Evolutionary conservation across 164 flowering plant species (phyloP).

Genomic region (Paratinospora sagittata): DNA sequence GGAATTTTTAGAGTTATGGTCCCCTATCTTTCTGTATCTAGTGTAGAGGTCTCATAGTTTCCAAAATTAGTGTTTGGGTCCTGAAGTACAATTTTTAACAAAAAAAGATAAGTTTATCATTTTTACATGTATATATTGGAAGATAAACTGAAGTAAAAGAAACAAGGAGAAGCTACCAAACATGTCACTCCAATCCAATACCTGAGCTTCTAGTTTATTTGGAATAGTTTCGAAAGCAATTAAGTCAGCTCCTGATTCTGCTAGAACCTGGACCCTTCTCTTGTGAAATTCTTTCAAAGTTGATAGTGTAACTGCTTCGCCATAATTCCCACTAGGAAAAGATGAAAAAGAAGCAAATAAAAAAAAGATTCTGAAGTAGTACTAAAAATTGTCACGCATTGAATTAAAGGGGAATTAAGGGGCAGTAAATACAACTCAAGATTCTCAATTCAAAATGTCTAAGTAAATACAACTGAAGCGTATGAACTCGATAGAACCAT

Average conservation of each 20-base stretch:
- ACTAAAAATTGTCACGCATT: not conserved
- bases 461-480: too few species aligned
- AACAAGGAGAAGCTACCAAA: not conserved
- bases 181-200: conserved; percentile 15
- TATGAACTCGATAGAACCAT: too few species aligned
- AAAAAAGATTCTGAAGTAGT: too few species aligned
- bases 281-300: conserved; percentile 73
- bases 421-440: too few species aligned
- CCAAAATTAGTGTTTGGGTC: too few species aligned
- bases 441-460: too few species aligned
- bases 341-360: not conserved
- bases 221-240: conserved; percentile 95
- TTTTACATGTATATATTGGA: not conserved
- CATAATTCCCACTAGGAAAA: conserved; percentile 64
- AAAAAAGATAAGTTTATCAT: too few species aligned
- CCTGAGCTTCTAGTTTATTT: conserved; percentile 86
- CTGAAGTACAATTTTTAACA: too few species aligned
- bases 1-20: too few species aligned
- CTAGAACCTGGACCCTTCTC: conserved; percentile 76
- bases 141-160: not conserved
- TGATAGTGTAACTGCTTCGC: conserved; percentile 42
- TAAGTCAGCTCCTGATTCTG: conserved; percentile 74
- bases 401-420: too few species aligned
- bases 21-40: too few species aligned
- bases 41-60: too few species aligned